Evolutionary conservation across 441 rosid genomes (phyloP), one percentile per base, ranked within the genome.

Genomic region (Gossypium aridum): DNA sequence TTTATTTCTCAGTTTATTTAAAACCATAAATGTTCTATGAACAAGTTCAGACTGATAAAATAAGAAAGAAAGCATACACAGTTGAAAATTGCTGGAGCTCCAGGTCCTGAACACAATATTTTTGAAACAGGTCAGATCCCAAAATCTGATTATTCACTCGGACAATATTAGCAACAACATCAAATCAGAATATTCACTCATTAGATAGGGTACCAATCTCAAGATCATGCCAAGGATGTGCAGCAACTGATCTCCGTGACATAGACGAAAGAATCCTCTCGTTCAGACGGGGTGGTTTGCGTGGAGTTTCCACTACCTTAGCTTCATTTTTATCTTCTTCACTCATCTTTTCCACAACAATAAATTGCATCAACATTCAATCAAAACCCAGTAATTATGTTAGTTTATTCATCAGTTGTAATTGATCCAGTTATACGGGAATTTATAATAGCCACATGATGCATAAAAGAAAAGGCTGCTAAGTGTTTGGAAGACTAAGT

Each of bases 141-240:
- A 12, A 57, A 34, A 12, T 57, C 62, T 57, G 62, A 57, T 57
- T 20, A 57, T 22, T 57, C 28, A 10, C 28, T 57, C 13, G 25
- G 62, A 67, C 20, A 34, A 64, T 20, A 76, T 13, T 20, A 31
- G 69, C 54, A 47, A 51, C 16, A 43, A 63, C 17, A 31, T 63
- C 31, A 73, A 60, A 59, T 23, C 43, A 5, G 13, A 73, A 37
- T 8, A 43, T 23, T 39, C 39, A 59, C 37, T 49, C 23, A 39
- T 23, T 53, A 2, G 31, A 62, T 37, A 39, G 60, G 19, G 23
- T 84, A 91, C 98, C 99, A 56, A 96, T 90, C 85, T 96, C 99
- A 81, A 96, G 98, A 86, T 93, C 99, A 80, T 96, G 99, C 99
- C 99, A 96, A 74, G 99, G 98, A 84, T 96, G 99, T 61, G 98